Percentiles rank a stretch among this genome's conserved stretches.
These are phyloP conservation scores for Endocalyx cinctus DNA, from an alignment of 2,329 filamentous ascomycete genomes.

Conservation along the genomic window DNA sequence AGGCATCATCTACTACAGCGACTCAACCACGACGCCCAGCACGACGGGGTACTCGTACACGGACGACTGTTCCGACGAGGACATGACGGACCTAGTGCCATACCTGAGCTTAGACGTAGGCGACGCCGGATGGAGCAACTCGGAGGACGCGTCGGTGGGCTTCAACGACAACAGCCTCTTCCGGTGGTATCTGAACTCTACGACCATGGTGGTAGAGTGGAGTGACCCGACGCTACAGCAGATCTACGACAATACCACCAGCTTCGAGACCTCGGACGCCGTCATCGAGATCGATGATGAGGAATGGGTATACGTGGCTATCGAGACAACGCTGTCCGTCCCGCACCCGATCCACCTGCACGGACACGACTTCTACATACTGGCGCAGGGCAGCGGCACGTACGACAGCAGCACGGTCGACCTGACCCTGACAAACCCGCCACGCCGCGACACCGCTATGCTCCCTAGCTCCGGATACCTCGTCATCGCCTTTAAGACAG, in stretches of 20 bases:
- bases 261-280: slow-evolving; percentile 23
- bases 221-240: slow-evolving; percentile 37
- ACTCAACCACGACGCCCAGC: slow-evolving; percentile 12
- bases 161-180: slow-evolving; percentile 30
- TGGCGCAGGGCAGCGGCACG: slow-evolving; percentile 26
- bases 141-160: slow-evolving; percentile 22
- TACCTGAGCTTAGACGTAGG: slow-evolving; percentile 29
- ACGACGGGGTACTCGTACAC: slow-evolving; percentile 13
- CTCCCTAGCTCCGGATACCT: slow-evolving; percentile 41
- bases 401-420: slow-evolving; percentile 24
- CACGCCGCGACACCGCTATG: slow-evolving; percentile 43
- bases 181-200: slow-evolving; percentile 45
- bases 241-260: slow-evolving; percentile 18
- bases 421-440: slow-evolving; percentile 37
- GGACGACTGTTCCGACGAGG: slow-evolving; percentile 31
- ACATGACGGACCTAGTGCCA: slow-evolving; percentile 24
- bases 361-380: slow-evolving; percentile 38
- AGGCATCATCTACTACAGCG: slow-evolving; percentile 42
- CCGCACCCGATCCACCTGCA: slow-evolving; percentile 35
- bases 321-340: slow-evolving; percentile 24
- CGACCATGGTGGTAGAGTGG: slow-evolving; percentile 42
- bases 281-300: slow-evolving; percentile 22
- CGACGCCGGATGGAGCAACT: slow-evolving; percentile 15
- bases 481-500: slow-evolving; percentile 43
- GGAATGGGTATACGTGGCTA: slow-evolving; percentile 30